Percentiles rank a stretch among this genome's conserved stretches.
These are phyloP conservation scores for Suillus cothurnatus DNA, from an alignment of 768 basidiomycete genomes.

Conservation along the genomic window DNA sequence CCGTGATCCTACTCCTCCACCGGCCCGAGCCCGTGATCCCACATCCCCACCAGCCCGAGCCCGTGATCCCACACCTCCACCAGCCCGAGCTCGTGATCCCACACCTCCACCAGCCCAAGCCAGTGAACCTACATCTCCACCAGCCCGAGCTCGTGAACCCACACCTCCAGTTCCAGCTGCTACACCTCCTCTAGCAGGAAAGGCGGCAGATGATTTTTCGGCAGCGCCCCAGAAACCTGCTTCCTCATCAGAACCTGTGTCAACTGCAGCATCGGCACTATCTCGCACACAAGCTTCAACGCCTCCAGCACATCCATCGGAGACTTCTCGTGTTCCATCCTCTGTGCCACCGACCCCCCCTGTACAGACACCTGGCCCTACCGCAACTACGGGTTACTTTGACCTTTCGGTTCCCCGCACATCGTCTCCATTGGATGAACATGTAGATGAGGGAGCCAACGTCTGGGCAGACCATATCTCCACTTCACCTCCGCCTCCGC, in stretches of 20 bases:
- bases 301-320: conserved; percentile 20
- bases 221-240: background rate
- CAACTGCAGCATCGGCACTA: conserved; percentile 10
- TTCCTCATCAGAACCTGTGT: conserved; percentile 15
- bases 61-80: background rate
- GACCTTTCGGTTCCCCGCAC: conserved; percentile 26
- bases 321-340: background rate
- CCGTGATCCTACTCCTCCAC: too few species aligned
- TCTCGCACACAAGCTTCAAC: conserved; percentile 22
- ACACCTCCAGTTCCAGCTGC: background rate
- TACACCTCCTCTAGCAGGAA: conserved; percentile 1
- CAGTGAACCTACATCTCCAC: conserved; percentile 6
- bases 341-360: conserved; percentile 17
- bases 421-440: conserved; percentile 22
- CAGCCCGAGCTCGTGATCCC: too few species aligned
- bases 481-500: background rate
- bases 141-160: conserved; percentile 9
- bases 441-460: conserved; percentile 21
- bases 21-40: too few species aligned
- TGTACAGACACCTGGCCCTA: conserved; percentile 7
- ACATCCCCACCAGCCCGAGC: conserved; percentile 16
- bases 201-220: background rate
- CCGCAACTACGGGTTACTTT: conserved; percentile 21
- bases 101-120: too few species aligned
- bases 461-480: conserved; percentile 31